Evolutionary conservation across 805 yeast genomes (phyloP), one percentile per base, ranked within the genome.

Genomic region (Starmerella davenportii): DNA sequence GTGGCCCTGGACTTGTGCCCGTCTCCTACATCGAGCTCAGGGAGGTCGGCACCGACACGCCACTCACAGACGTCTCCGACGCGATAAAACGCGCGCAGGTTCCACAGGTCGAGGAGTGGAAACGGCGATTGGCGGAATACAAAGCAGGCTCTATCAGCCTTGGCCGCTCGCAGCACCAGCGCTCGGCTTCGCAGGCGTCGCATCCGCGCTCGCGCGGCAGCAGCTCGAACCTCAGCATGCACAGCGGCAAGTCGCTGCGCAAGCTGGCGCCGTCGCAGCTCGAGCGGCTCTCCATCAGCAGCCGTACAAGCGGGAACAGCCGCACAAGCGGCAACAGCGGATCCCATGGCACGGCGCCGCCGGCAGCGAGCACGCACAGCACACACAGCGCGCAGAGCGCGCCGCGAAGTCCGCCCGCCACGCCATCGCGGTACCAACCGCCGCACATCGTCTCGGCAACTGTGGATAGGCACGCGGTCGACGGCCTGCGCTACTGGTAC

Each of bases 1-100:
- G 98, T 20, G 98, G 95, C 1, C 96, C 96, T 0, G 98, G 99
- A 1, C 65, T 90, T 34, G 92, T 90, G 5, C 98, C 99, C 0
- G 85, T 81, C 4, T 71, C 80, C 16, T 90, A 79, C 52, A 90
- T 90, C 19, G 80, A 82, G 52, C 69, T 87, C 28, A 72, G 87
- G 30, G 93, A 90, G 56, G 68, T 84, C 42, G 63, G 73, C 19
- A 66, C 80, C 1, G 71, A 77, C 39, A 62, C 66, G 49, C 65
- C 77, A 39, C 64, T 78, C 36, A 68, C 72, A 48, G 63, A 71
- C 37, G 66, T 73, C 29, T 51, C 57, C 47, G 72, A 65, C 30
- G 77, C 75, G 34, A 76, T 90, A 31, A 61, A 65, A 37, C 60
- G 63, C 23, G 82, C 79, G 33, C 70, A 72, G 38, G 68, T 90